Evolutionary conservation across 2,329 filamentous ascomycete genomes (phyloP).

Genomic region (Aspergillus amoenus): DNA sequence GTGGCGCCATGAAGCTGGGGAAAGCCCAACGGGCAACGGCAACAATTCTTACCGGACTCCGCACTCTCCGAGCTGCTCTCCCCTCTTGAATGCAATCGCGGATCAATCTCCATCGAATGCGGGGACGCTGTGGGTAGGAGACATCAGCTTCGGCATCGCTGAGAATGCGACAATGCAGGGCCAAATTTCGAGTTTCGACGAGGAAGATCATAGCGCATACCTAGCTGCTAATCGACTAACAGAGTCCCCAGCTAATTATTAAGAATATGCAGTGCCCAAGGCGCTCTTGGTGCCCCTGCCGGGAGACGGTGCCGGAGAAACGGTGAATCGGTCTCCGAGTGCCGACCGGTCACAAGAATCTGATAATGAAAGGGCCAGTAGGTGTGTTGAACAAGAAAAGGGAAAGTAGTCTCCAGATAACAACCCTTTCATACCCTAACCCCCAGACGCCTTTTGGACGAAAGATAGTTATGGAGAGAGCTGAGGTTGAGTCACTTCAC

Average conservation of each 20-base stretch:
- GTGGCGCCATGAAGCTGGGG: constrained; percentile 6
- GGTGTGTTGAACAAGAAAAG: neutral
- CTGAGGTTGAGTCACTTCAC: neutral
- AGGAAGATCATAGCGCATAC: neutral
- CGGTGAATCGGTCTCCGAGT: constrained; percentile 6
- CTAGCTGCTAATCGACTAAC: neutral
- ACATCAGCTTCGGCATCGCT: constrained; percentile 12
- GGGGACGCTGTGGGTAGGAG: constrained; percentile 12
- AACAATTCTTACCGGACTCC: neutral
- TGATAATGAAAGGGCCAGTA: neutral
- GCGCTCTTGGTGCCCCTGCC: constrained; percentile 8
- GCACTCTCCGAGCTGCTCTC: constrained; percentile 17
- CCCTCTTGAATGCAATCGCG: constrained; percentile 27
- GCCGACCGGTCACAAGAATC: constrained; percentile 1
- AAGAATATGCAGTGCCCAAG: constrained; percentile 16
- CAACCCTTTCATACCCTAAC: neutral
- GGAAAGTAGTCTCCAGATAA: neutral
- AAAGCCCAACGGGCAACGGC: constrained; percentile 5
- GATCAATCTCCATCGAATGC: constrained; percentile 35
- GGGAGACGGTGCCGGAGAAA: neutral
- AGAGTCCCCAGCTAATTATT: neutral
- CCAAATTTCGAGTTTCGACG: neutral
- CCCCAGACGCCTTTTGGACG: constrained; percentile 5
- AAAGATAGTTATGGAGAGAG: neutral
- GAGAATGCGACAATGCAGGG: neutral